phyloP scores from a whole-genome alignment of 176 grass and related monocot genomes.

The Avena atlantica region DNA sequence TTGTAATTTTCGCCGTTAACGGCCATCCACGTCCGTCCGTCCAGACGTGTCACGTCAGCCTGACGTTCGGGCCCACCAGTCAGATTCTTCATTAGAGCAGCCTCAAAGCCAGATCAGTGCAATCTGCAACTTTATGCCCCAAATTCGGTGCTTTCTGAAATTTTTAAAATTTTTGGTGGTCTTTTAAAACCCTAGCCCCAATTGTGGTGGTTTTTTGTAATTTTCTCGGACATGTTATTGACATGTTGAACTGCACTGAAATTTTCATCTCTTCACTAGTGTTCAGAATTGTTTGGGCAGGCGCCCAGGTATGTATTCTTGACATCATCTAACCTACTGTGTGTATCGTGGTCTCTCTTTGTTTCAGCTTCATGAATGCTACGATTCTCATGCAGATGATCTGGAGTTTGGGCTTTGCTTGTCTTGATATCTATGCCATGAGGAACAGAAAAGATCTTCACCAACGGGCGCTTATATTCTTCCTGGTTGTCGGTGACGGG shows the following conservation, averaged over 20 bases:
- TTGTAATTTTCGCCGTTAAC: too few species aligned
- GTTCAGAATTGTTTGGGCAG: neutral
- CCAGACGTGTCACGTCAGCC: too few species aligned
- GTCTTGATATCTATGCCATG: neutral
- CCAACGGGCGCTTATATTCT: neutral
- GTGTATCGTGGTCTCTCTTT: neutral
- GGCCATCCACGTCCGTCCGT: too few species aligned
- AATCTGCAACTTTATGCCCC: too few species aligned
- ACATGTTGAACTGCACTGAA: neutral
- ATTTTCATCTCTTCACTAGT: conserved; percentile 8
- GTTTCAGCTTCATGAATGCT: neutral
- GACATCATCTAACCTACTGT: neutral
- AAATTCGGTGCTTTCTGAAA: too few species aligned
- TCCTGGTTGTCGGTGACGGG: neutral
- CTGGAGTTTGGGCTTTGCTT: conserved; percentile 5
- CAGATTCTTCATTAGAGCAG: too few species aligned
- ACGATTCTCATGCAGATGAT: neutral
- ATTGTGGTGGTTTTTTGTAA: too few species aligned
- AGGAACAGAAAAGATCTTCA: neutral
- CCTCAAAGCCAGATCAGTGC: too few species aligned
- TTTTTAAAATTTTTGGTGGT: too few species aligned
- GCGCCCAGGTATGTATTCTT: neutral
- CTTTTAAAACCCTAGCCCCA: too few species aligned
- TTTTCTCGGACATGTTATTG: too few species aligned
- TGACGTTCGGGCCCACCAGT: too few species aligned